A percentile compares a stretch with the other conserved stretches of the same genome.
Conservation (phyloP, 2,329 filamentous ascomycete species). For the Paraphoma sp. region DNA sequence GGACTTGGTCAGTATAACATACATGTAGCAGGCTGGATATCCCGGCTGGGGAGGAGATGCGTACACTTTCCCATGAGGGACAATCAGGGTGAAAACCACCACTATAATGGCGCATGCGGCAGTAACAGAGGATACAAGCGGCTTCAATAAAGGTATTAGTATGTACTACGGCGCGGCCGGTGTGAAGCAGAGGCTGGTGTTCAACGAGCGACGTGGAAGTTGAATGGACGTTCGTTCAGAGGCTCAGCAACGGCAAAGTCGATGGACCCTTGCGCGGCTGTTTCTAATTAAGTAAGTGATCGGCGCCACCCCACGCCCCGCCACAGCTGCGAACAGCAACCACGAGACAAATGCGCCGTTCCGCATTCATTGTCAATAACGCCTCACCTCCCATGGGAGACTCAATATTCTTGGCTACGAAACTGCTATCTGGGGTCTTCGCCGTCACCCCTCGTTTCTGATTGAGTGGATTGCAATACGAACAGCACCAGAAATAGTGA, state of each 20-base stretch:
- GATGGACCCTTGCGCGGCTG: conserved; percentile 15
- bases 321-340: conserved; percentile 11
- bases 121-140: conserved; percentile 11
- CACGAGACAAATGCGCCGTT: not conserved
- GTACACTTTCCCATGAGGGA: conserved; percentile 52
- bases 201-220: conserved; percentile 37
- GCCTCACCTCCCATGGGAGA: not conserved
- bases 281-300: conserved; percentile 18
- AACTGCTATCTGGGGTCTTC: not conserved
- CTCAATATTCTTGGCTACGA: not conserved
- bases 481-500: not conserved
- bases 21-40: conserved; percentile 9
- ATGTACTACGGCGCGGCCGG: conserved; percentile 10
- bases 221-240: not conserved
- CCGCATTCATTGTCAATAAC: not conserved
- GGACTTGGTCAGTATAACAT: conserved; percentile 28
- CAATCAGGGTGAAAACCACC: conserved; percentile 24
- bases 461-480: not conserved
- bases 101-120: conserved; percentile 35
- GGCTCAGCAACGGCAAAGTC: conserved; percentile 2
- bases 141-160: conserved; percentile 1
- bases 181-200: conserved; percentile 5
- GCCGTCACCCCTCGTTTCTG: not conserved
- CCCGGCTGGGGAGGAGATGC: conserved; percentile 25
- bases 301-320: conserved; percentile 13